Evolutionary conservation across 1,139 yeast species (phyloP), one percentile per base, ranked within the genome.

Genomic region (Suhomyces yuchorum): DNA sequence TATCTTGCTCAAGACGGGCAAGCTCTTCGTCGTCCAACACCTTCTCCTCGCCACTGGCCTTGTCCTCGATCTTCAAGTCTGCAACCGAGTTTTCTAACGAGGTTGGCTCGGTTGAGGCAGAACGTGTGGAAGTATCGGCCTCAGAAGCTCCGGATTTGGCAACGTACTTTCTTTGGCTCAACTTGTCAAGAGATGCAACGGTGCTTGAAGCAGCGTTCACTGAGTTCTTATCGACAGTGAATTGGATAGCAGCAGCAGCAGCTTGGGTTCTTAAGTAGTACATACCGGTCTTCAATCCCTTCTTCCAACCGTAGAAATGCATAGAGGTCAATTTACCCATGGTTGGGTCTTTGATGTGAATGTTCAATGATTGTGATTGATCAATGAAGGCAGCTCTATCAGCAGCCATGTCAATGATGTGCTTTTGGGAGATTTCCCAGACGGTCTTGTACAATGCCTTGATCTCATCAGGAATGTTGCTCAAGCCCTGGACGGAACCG

Each of bases 261-360:
- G 84, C 84, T 64, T 81, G 84, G 4, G 85, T 92, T 66, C 98
- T 82, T 65, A 93, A 75, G 70, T 93, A 93, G 77, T 93, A 93
- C 96, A 93, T 92, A 52, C 99, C 99, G 4, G 99, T 93, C 78
- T 93, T 93, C 65, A 93, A 80, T 40, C 98, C 99, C 75, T 85
- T 87, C 70, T 86, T 86, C 98, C 98, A 93, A 40, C 97, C 96
- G 66, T 92, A 90, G 74, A 93, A 93, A 69, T 93, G 98, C 95
- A 92, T 92, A 60, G 92, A 82, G n/a, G 98, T 92, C 56, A 93
- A 78, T 67, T 92, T 92, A 53, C 96, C 96, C 84, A 88, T 84
- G 1, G 97, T 88, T 43, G 97, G 97, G 49, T 85, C 82, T 65
- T 81, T 84, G 67, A 92, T 77, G 72, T 88, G 87, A 58, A 92